Evolutionary conservation across 1,284 basidiomycete species (phyloP), one percentile per base, ranked within the genome.

Genomic region (Pseudozyma tsukubaensis): DNA sequence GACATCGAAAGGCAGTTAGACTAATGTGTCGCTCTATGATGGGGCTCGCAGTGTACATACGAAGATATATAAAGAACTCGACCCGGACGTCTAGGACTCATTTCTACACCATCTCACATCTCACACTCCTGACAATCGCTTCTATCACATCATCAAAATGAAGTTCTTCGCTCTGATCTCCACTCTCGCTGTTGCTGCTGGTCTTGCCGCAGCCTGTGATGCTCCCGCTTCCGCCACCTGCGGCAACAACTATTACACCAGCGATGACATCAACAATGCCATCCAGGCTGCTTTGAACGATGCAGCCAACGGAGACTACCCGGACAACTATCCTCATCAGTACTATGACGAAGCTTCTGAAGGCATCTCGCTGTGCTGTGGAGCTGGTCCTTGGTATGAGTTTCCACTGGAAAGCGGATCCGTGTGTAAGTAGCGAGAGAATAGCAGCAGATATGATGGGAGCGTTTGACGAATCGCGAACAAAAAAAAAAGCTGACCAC

Each of bases 261-360:
- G 34, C 49, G 36, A 48, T 14, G 67, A 63, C 53, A 62, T 75
- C 53, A 53, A 50, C 52, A 57, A 58, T 39, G 62, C 58, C 36
- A 58, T 67, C 40, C 47, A 63, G 37, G 59, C 40, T n/a, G 59
- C 34, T 50, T 24, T 62, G 1, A 40, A 55, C 19, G 59, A 62
- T n/a, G 51, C 29, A 9, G 37, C 45, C 10, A 43, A 24, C n/a
- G 59, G 52, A 1, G 47, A 44, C 21, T 16, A 12, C 16, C 52
- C 59, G 8, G 59, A 62, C 24, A 54, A 55, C 48, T 69, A 70
- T 44, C 69, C 66, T 2, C 72, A 71, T 52, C 16, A 14, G 4
- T 75, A 75, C 52, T 61, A 66, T 52, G 55, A 63, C 32, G 42
- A 57, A 10, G 42, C 59, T 1, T 44, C 52, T 21, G 66, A 72